Conservation (phyloP, 495 filamentous ascomycete genomes). For the Hypoxylon fragiforme region DNA sequence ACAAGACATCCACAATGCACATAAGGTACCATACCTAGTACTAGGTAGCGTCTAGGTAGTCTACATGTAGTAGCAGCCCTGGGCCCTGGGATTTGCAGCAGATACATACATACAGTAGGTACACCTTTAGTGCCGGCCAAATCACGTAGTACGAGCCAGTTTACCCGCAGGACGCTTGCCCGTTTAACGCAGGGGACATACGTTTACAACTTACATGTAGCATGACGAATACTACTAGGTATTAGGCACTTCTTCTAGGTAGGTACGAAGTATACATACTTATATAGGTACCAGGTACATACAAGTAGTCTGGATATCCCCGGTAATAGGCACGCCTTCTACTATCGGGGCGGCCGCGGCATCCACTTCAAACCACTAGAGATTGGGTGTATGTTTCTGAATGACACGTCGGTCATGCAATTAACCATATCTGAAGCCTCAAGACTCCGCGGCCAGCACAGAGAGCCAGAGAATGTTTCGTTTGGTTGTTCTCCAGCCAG, state of each 20-base stretch:
- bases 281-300: not conserved
- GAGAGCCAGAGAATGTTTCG: slow-evolving; percentile 23
- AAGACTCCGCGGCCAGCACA: slow-evolving; percentile 24
- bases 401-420: slow-evolving; percentile 31
- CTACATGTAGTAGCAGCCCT: not conserved
- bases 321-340: slow-evolving; percentile 1
- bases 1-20: slow-evolving; percentile 33
- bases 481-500: slow-evolving; percentile 21
- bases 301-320: not conserved
- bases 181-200: slow-evolving; percentile 28
- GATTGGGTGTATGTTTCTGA: slow-evolving; percentile 2
- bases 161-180: slow-evolving; percentile 21
- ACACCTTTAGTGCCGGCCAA: slow-evolving; percentile 25
- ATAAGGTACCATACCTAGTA: slow-evolving; percentile 1
- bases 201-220: slow-evolving; percentile 14
- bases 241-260: not conserved
- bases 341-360: slow-evolving; percentile 17
- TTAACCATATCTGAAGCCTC: slow-evolving; percentile 25
- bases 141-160: slow-evolving; percentile 20
- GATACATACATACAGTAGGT: not conserved
- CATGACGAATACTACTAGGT: slow-evolving; percentile 16
- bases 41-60: not conserved
- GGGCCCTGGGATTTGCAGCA: no score
- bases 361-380: slow-evolving; percentile 17
- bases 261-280: not conserved